phyloP scores from a whole-genome alignment of 2,329 filamentous ascomycete species.

The Zasmidium cellare region DNA sequence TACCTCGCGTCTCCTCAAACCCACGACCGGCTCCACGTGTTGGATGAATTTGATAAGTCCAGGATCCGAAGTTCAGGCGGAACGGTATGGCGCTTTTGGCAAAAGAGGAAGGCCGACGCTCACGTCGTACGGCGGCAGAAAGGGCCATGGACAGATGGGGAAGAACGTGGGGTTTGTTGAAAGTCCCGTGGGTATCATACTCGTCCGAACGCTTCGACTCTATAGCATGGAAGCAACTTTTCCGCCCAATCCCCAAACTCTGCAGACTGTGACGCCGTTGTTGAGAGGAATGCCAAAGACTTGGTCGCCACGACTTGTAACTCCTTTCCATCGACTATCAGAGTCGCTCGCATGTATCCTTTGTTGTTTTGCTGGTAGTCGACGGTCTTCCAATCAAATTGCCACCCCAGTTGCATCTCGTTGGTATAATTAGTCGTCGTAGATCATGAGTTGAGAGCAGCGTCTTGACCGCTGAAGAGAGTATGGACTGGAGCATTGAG shows the following conservation, averaged over 20 bases:
- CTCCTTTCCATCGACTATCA: background rate
- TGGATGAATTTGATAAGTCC: no score
- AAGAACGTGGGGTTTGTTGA: background rate
- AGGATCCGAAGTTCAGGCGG: background rate
- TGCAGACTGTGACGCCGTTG: background rate
- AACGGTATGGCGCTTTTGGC: background rate
- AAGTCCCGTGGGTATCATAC: background rate
- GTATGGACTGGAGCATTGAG: slow-evolving; percentile 82
- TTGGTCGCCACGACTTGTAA: background rate
- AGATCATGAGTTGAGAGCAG: slow-evolving; percentile 26
- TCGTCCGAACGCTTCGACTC: background rate
- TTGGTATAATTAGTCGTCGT: background rate
- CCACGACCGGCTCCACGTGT: no score
- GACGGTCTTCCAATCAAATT: background rate
- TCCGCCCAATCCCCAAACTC: background rate
- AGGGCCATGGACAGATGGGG: background rate
- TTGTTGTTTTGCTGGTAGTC: background rate
- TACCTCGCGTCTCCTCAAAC: no score
- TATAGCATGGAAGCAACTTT: background rate
- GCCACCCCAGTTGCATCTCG: background rate
- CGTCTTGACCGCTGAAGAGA: slow-evolving; percentile 67
- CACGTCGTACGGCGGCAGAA: background rate
- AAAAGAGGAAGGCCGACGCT: background rate
- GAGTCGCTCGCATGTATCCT: background rate
- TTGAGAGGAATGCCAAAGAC: background rate